Conservation (phyloP, 78 protist species). For the Dictyostelium citrinum region DNA sequence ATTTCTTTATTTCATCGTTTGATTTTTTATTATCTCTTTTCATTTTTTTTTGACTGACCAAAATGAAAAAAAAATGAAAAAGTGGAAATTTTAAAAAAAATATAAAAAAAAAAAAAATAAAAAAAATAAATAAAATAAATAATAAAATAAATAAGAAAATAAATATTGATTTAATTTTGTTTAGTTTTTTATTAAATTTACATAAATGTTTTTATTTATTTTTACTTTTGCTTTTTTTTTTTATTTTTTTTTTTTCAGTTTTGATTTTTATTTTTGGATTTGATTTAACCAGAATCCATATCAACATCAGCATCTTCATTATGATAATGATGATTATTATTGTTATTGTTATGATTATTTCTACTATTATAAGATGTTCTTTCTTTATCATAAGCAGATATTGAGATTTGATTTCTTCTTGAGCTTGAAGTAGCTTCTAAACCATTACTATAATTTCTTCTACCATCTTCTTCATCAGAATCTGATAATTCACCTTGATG, state of each 20-base stretch:
- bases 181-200: neutral
- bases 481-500: constrained; percentile 55
- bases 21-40: neutral
- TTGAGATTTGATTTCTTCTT: constrained; percentile 54
- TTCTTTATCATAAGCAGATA: constrained; percentile 51
- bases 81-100: too few relatives aligned
- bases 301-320: constrained; percentile 14
- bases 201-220: neutral
- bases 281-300: neutral
- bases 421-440: neutral
- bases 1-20: neutral
- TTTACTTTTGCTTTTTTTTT: neutral
- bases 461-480: constrained; percentile 76
- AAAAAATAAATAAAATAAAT: neutral
- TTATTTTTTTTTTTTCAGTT: neutral
- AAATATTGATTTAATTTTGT: neutral
- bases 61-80: neutral
- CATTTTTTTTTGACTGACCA: neutral
- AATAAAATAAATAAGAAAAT: neutral
- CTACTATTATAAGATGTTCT: constrained; percentile 7
- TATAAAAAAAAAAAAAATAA: neutral
- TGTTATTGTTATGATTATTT: neutral
- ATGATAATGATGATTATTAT: neutral
- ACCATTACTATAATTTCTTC: constrained; percentile 50
- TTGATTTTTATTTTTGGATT: neutral